Evolutionary conservation across 1,284 basidiomycete species (phyloP).

Genomic region (Melampsora occidentalis): DNA sequence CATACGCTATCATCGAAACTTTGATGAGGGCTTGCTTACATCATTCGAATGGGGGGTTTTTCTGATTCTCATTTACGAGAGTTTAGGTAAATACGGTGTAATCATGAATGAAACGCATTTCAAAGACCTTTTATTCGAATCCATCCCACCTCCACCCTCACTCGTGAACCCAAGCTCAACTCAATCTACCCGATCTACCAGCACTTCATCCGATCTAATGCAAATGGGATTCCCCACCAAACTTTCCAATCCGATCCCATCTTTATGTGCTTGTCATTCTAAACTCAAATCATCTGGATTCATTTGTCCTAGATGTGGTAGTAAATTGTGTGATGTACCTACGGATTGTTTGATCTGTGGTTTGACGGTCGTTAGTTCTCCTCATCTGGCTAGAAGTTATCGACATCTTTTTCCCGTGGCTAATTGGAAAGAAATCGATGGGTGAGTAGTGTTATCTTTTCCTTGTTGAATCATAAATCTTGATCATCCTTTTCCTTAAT

Average conservation of each 20-base stretch:
- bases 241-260: slow-evolving; percentile 74
- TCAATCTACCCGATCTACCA: slow-evolving; percentile 58
- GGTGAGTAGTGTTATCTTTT: slow-evolving; percentile 35
- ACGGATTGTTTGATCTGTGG: slow-evolving; percentile 97
- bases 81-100: slow-evolving; percentile 80
- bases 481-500: slow-evolving; percentile 52
- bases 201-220: slow-evolving; percentile 69
- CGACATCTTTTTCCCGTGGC: slow-evolving; percentile 89
- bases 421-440: slow-evolving; percentile 66
- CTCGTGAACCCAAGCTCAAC: slow-evolving; percentile 55
- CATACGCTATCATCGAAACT: no score
- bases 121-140: slow-evolving; percentile 88
- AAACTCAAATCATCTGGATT: slow-evolving; percentile 85
- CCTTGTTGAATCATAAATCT: slow-evolving; percentile 43
- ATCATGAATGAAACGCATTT: slow-evolving; percentile 96
- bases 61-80: not conserved
- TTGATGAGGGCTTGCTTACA: slow-evolving; percentile 60
- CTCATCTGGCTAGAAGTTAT: slow-evolving; percentile 92
- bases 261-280: slow-evolving; percentile 89
- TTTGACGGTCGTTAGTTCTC: slow-evolving; percentile 94
- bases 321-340: slow-evolving; percentile 93
- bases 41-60: slow-evolving; percentile 64
- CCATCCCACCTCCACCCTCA: slow-evolving; percentile 86
- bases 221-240: slow-evolving; percentile 98
- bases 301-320: slow-evolving; percentile 85